Percentiles rank a stretch among this genome's conserved stretches.
These are phyloP conservation scores for Ceratocystis cubensis DNA, from an alignment of 2,329 filamentous ascomycete genomes.

Conservation along the genomic window DNA sequence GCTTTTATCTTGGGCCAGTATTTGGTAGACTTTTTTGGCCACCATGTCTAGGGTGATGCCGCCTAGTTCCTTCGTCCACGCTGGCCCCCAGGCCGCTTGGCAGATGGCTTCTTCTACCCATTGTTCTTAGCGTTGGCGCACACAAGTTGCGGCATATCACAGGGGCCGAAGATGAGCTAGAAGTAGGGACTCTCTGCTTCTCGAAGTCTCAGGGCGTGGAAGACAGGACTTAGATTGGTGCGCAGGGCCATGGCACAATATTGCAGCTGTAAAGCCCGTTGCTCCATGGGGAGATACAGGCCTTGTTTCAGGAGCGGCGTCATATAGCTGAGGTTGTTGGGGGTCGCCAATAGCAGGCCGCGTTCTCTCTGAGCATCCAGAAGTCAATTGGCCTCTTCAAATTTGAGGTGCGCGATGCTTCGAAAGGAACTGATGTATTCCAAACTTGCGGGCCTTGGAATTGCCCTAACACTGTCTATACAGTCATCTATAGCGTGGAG, in stretches of 20 bases:
- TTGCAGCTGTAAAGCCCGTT: background rate
- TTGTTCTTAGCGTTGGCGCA: conserved; percentile 21
- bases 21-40: background rate
- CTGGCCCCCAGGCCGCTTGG: conserved; percentile 19
- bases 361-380: background rate
- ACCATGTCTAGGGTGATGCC: background rate
- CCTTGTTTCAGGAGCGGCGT: background rate
- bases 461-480: background rate
- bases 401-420: background rate
- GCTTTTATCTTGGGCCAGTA: background rate
- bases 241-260: background rate
- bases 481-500: background rate
- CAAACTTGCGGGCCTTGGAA: background rate
- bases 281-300: background rate
- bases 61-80: conserved; percentile 11
- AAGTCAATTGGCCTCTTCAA: background rate
- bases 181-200: conserved; percentile 7
- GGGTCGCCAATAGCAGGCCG: background rate
- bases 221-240: background rate
- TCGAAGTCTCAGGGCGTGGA: background rate
- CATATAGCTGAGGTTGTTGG: background rate
- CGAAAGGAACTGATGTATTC: background rate
- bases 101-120: conserved; percentile 21
- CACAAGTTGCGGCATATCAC: background rate
- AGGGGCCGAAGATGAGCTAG: background rate